Base-by-base conservation (phyloP, 2,329 filamentous ascomycete species). In the Penicillium glabrum region DNA sequence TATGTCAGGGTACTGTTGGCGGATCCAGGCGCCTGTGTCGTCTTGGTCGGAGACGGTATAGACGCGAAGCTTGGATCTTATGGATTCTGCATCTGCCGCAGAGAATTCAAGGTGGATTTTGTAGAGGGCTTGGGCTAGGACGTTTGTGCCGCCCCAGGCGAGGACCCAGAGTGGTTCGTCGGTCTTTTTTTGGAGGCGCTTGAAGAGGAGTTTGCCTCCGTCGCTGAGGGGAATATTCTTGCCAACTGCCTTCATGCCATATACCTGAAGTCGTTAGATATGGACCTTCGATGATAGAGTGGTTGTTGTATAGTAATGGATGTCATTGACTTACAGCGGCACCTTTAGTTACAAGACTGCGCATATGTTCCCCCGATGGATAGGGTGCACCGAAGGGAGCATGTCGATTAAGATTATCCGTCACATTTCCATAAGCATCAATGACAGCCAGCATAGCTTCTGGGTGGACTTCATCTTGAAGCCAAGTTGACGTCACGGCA, bases 21-120 rank as follows among this genome's bases (percentile, higher is more conserved):
- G 79, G 35, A 86, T 81, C 83, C 83, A 86, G 0, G 77, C 69
- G 0, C 82, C 83, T 0, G 80, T 79, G 58, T 86, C 79, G 58
- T 86, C 83, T 61, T 86, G 83, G 60, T 86, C 84, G 7, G 82
- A 84, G 53, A 86, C 85, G 35, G 83, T 71, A 65, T 84, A 84
- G 9, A 84, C 75, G 13, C 81, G 73, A 3, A 84, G 66, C 59
- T 78, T 79, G 3, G 69, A 61, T 2, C 74, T 68, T 23, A 83
- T 70, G 0, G 54, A 56, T 0, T 70, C 67, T 1, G 75, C 68
- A 1, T 79, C 74, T 0, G 59, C 41, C 14, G 64, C 57, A 44
- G 55, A 54, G 44, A 60, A 48, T 6, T 57, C 56, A 3, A 53
- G 48, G 10, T 61, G 54, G 44, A 69, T 73, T 16, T 77, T 69